Conservation (phyloP, 495 filamentous ascomycete genomes). For the Cenococcum geophilum region DNA sequence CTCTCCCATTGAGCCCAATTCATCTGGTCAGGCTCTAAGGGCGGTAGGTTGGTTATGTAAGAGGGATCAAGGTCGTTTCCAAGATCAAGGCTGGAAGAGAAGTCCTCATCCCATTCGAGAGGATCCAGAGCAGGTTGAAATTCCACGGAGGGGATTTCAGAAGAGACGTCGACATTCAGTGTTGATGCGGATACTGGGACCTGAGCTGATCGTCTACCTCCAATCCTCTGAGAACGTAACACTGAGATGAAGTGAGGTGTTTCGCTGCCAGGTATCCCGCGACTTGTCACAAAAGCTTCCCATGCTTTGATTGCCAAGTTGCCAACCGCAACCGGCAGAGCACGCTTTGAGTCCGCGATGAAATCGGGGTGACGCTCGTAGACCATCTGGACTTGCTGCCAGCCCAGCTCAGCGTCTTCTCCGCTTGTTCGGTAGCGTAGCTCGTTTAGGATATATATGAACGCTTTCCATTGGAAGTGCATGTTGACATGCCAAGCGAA, state of each 20-base stretch:
- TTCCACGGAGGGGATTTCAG: neutral
- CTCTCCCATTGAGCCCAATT: constrained; percentile 25
- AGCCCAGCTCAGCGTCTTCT: constrained; percentile 16
- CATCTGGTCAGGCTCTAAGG: constrained; percentile 20
- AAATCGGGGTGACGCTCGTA: constrained; percentile 25
- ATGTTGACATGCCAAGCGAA: constrained; percentile 27
- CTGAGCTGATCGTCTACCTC: neutral
- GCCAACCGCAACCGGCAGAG: constrained; percentile 19
- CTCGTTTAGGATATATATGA: constrained; percentile 22
- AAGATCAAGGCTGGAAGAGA: constrained; percentile 11
- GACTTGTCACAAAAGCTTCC: constrained; percentile 13
- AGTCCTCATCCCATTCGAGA: constrained; percentile 7
- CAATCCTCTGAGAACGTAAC: constrained; percentile 2
- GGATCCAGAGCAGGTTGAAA: neutral
- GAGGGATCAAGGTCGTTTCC: neutral
- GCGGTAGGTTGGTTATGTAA: constrained; percentile 3
- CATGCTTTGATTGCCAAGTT: constrained; percentile 26
- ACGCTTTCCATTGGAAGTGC: constrained; percentile 30
- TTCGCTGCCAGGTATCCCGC: constrained; percentile 4
- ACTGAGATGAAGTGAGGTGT: constrained; percentile 22
- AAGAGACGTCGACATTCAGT: neutral
- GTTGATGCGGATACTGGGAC: neutral
- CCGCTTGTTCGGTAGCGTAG: constrained; percentile 15
- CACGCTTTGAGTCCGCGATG: constrained; percentile 9
- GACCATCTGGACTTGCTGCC: constrained; percentile 19